Evolutionary conservation across 495 filamentous ascomycete species (phyloP).

Genomic region (Neurospora intermedia): DNA sequence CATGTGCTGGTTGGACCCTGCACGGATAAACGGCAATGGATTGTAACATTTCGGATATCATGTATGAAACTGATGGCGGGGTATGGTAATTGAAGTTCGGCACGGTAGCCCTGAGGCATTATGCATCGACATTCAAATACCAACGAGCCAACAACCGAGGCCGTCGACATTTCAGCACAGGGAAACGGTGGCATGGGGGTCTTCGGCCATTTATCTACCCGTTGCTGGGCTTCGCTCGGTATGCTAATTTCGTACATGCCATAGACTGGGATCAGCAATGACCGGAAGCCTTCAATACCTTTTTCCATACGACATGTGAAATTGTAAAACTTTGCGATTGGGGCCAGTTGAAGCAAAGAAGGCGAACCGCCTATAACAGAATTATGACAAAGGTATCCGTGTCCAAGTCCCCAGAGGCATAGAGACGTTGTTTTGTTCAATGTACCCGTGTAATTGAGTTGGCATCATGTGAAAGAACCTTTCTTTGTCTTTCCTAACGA

Average conservation of each 20-base stretch:
- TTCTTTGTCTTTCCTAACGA: background rate
- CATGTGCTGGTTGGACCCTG: background rate
- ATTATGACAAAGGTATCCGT: background rate
- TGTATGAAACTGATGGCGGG: background rate
- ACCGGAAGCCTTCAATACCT: background rate
- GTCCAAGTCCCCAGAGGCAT: background rate
- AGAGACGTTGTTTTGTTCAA: background rate
- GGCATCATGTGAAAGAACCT: background rate
- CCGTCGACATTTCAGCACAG: background rate
- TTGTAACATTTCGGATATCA: background rate
- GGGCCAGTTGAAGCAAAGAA: background rate
- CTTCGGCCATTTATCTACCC: background rate
- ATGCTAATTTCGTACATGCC: background rate
- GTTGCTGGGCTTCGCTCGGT: background rate
- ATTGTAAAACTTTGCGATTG: background rate
- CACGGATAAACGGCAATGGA: background rate
- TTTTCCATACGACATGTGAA: background rate
- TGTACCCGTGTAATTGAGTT: background rate
- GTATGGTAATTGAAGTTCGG: background rate
- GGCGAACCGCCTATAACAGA: background rate
- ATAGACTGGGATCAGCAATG: background rate
- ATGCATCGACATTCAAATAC: background rate
- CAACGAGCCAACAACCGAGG: background rate
- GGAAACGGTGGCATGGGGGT: background rate
- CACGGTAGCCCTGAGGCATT: background rate